Evolutionary conservation across 352 stramenopile genomes (phyloP), one percentile per base, ranked within the genome.

Genomic region (Phytophthora podocarpi): DNA sequence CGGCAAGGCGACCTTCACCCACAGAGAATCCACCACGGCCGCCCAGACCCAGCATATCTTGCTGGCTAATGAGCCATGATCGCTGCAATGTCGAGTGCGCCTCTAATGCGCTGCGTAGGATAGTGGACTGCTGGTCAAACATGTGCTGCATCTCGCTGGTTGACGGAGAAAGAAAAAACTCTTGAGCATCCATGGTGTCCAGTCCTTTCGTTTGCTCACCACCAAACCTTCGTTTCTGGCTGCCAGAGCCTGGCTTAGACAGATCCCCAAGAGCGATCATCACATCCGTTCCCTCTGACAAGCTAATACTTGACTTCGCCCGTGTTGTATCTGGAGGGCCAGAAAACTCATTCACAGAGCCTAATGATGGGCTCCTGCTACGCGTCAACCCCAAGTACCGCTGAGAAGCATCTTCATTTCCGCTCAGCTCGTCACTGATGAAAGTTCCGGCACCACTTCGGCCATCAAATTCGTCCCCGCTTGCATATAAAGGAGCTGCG

Each of bases 71-170:
- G 2, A 90, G 58, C 87, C 87, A 95, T 24, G 87, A 85, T 37
- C 80, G 75, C 47, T 93, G 82, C 15, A 95, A 60, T 30, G 84
- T 84, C 7, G 82, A 75, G 55, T 95, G 87, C 20, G 81, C 75
- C 59, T 91, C 79, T 61, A 95, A 73, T 16, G 87, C 78, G 30
- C 67, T 77, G 15, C 87, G 82, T 3, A 95, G 71, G 15, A 91
- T 30, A 12, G 67, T 75, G 4, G 87, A 92, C 39, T 95, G 87
- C 61, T 95, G 87, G 21, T 92, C 74, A 61, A 95, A 92, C 87
- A 95, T 93, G 60, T 90, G 81, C 67, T 95, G 79, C 84, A 95
- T 92, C 63, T 95, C 87, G 42, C 79, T 91, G 9, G 67, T 90
- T 23, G 87, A 95, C n/a, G 84, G 85, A 27, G 82, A 92, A 12